A percentile compares a stretch with the other conserved stretches of the same genome.
These are phyloP conservation scores for Francoa sonchifolia DNA, from an alignment of 441 rosid genomes.

Conservation along the genomic window DNA sequence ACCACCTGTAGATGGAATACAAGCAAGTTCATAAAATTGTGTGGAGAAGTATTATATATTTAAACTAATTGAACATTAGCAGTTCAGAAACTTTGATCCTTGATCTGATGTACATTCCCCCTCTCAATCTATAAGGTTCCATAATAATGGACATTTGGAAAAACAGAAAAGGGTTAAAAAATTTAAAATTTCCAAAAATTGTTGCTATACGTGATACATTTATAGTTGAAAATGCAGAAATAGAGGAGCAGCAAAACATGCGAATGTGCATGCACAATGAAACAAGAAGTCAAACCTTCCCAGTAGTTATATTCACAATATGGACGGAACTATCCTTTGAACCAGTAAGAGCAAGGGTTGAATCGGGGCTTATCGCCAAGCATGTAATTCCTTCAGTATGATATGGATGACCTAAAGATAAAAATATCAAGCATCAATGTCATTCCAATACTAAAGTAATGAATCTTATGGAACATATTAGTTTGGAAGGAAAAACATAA, in stretches of 20 bases:
- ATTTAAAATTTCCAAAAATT: too few species aligned
- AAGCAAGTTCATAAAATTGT: conserved; percentile 6
- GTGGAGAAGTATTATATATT: not conserved
- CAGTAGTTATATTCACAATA: conserved; percentile 62
- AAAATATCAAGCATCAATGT: conserved; percentile 1
- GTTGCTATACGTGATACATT: too few species aligned
- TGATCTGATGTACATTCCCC: too few species aligned
- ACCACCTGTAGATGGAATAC: conserved; percentile 46
- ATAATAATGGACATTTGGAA: too few species aligned
- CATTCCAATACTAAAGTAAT: too few species aligned
- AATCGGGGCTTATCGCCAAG: conserved; percentile 61
- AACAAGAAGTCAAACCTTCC: conserved; percentile 38
- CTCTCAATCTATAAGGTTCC: too few species aligned
- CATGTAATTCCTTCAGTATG: conserved; percentile 73
- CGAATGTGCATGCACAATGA: not conserved
- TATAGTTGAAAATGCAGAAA: not conserved
- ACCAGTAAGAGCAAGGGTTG: conserved; percentile 70
- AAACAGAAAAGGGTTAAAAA: too few species aligned
- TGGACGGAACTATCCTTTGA: conserved; percentile 64
- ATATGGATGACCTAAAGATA: conserved; percentile 58
- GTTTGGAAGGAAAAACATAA: conserved; percentile 3
- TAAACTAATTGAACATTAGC: not conserved
- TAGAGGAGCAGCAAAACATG: not conserved
- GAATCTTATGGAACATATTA: too few species aligned
- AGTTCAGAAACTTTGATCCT: not conserved